phyloP scores from a whole-genome alignment of 2,329 filamentous ascomycete genomes.

The Verticillium alfalfae region DNA sequence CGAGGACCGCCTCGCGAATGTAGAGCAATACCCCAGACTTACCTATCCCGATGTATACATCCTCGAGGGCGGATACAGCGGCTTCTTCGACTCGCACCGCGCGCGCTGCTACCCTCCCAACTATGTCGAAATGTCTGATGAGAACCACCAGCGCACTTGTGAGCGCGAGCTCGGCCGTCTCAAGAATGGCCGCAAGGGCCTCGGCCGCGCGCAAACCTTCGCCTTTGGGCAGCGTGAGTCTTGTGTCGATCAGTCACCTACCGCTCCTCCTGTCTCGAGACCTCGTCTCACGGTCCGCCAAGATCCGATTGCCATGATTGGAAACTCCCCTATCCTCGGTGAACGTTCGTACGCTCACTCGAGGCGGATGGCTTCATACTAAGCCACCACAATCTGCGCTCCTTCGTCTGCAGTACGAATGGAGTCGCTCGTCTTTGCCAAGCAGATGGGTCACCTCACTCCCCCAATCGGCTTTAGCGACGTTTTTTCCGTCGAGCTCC shows the following conservation, averaged over 20 bases:
- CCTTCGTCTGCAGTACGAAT: not conserved
- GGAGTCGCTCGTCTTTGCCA: not conserved
- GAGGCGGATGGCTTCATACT: conserved; percentile 62
- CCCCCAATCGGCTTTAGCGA: not conserved
- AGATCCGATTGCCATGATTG: conserved; percentile 36
- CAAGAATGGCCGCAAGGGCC: conserved; percentile 75
- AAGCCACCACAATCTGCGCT: conserved; percentile 16
- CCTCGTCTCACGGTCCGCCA: conserved; percentile 23
- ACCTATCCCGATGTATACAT: conserved; percentile 98
- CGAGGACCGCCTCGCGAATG: conserved; percentile 80
- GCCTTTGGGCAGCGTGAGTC: conserved; percentile 75
- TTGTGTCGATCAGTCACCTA: conserved; percentile 55
- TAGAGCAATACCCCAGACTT: conserved; percentile 78
- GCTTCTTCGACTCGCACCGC: conserved; percentile 78
- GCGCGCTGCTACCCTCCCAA: conserved; percentile 85
- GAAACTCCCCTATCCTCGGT: conserved; percentile 36
- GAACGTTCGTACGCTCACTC: conserved; percentile 42
- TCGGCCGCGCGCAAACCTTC: conserved; percentile 87
- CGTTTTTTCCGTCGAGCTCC: not conserved
- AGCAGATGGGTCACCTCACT: not conserved
- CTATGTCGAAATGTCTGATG: conserved; percentile 93
- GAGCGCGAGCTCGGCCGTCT: conserved; percentile 93
- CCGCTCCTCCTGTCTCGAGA: conserved; percentile 37
- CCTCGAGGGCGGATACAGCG: conserved; percentile 90
- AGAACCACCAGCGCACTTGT: conserved; percentile 86